Base-by-base conservation (phyloP, 2,329 filamentous ascomycete species). In the Aureobasidium sp. region DNA sequence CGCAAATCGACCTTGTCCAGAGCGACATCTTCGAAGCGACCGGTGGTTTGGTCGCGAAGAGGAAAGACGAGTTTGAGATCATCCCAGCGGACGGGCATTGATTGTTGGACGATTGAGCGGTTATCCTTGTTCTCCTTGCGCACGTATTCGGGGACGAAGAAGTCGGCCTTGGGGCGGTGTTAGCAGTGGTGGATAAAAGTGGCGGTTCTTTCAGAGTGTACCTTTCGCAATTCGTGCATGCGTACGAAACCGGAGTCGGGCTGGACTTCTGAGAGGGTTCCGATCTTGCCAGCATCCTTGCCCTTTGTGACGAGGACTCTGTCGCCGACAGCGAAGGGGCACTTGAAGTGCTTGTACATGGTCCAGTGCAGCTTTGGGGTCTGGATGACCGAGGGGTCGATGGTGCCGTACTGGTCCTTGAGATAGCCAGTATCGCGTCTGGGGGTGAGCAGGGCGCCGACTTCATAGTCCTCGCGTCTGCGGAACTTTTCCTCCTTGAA, bases 61-160 rank as follows among this genome's bases (percentile, higher is more conserved):
- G 89, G 85, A 69, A 89, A 84, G 51, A 97, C 90, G 35, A 96
- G 88, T 61, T 90, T 89, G 64, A 97, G 79, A 63, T 88, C 79
- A 35, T 83, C 81, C 68, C 95, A 79, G 58, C 87, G 80, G 33
- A 95, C 67, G 81, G 77, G 61, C 79, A 70, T 68, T 67, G 78
- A 70, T 47, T 79, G 73, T 61, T 80, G 75, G 4, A 65, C 31
- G 23, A 67, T 61, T 37, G 75, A 71, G 53, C 72, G 66, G 60
- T 75, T 70, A 57, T 68, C 67, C 61, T 73, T 70, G 69, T 76
- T 71, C 63, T 69, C 67, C 57, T 65, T 64, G 31, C 73, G 66
- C 67, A 77, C 72, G 65, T 70, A 81, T 45, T 76, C 62, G 10
- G 74, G 73, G 19, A 78, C 64, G 57, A 68, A 65, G 61, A 74